A percentile compares a stretch with the other conserved stretches of the same genome.
Conservation (phyloP, 495 filamentous ascomycete genomes). For the Trichoderma erinaceum region DNA sequence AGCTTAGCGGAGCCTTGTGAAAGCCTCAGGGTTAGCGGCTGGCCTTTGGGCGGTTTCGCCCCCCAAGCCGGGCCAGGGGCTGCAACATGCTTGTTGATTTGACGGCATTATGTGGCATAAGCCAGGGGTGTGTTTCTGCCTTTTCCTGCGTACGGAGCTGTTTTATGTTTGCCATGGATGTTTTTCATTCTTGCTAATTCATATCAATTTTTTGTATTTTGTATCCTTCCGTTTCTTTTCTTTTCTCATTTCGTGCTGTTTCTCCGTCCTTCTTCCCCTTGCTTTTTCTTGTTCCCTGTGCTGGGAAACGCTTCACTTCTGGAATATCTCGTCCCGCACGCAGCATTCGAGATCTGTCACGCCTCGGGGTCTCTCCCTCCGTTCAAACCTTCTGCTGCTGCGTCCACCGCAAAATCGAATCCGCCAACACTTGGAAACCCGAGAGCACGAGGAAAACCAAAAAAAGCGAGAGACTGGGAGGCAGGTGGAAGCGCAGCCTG, state of each 20-base stretch:
- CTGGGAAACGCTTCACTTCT: neutral
- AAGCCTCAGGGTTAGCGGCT: constrained; percentile 10
- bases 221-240: neutral
- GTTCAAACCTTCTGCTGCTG: neutral
- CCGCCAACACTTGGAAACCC: too few relatives aligned
- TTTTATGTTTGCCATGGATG: neutral
- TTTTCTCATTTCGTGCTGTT: neutral
- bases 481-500: constrained; percentile 1
- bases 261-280: neutral
- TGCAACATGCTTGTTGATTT: constrained; percentile 9
- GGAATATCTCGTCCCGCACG: neutral
- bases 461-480: neutral
- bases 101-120: constrained; percentile 6
- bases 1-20: neutral
- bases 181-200: neutral
- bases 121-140: constrained; percentile 8
- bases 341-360: neutral
- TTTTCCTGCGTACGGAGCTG: neutral
- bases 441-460: too few relatives aligned
- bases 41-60: neutral
- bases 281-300: neutral
- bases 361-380: neutral
- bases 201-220: neutral
- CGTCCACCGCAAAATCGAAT: too few relatives aligned
- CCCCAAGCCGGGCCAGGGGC: constrained; percentile 6